Percentiles rank a stretch among this genome's conserved stretches.
These are phyloP conservation scores for Cadophora malorum DNA, from an alignment of 2,329 filamentous ascomycete genomes.

Conservation along the genomic window DNA sequence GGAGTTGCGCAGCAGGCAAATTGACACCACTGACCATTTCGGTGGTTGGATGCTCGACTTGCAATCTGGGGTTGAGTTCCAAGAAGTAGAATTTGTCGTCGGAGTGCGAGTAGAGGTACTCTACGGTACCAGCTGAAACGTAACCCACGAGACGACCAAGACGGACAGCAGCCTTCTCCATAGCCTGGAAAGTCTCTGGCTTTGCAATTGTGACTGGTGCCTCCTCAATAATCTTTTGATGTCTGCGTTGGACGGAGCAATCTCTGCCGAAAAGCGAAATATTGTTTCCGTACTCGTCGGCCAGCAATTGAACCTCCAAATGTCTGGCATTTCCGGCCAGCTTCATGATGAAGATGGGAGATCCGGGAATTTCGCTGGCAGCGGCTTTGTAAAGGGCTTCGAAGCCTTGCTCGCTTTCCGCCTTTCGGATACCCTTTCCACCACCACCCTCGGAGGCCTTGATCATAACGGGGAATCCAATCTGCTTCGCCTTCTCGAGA, in stretches of 20 bases:
- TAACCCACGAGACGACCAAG: slow-evolving; percentile 95
- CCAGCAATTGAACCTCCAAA: slow-evolving; percentile 95
- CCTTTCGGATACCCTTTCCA: slow-evolving; percentile 99
- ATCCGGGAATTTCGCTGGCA: slow-evolving; percentile 96
- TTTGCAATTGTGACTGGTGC: slow-evolving; percentile 97
- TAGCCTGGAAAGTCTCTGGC: slow-evolving; percentile 85
- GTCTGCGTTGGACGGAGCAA: slow-evolving; percentile 96
- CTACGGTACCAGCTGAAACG: slow-evolving; percentile 97
- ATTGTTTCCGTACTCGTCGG: slow-evolving; percentile 99
- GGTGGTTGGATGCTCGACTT: slow-evolving; percentile 98
- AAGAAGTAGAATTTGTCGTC: slow-evolving; percentile 99
- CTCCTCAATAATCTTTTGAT: slow-evolving; percentile 99
- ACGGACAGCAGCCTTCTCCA: slow-evolving; percentile 96
- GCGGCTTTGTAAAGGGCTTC: slow-evolving; percentile 90
- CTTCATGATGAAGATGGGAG: slow-evolving; percentile 99
- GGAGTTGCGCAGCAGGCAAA: slow-evolving; percentile 93
- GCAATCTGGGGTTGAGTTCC: slow-evolving; percentile 97
- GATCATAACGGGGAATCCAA: slow-evolving; percentile 99
- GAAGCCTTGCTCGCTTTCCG: slow-evolving; percentile 83
- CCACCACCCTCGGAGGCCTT: slow-evolving; percentile 99
- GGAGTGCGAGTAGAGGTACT: slow-evolving; percentile 97
- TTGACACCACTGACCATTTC: slow-evolving; percentile 99
- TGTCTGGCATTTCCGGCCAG: slow-evolving; percentile 94
- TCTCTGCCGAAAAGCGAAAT: slow-evolving; percentile 98
- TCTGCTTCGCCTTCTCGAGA: slow-evolving; percentile 82